phyloP scores from a whole-genome alignment of 345 rosid genomes.

The Psidium friedrichsthalianum region DNA sequence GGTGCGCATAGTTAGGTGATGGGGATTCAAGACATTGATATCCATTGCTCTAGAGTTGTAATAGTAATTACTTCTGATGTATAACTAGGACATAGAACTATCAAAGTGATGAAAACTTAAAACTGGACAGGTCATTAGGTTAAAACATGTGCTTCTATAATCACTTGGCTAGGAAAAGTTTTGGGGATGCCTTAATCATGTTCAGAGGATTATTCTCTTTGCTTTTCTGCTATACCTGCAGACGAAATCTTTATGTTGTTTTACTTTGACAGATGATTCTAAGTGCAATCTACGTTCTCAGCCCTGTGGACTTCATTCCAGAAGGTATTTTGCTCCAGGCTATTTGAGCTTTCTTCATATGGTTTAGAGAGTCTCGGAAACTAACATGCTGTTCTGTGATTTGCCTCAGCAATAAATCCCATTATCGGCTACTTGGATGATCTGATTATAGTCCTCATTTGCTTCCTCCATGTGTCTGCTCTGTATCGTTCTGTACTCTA shows the following conservation, averaged over 20 bases:
- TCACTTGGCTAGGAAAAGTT: not conserved
- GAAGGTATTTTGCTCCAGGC: conserved; percentile 45
- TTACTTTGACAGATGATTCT: conserved; percentile 43
- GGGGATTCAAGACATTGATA: not conserved
- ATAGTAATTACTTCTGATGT: not conserved
- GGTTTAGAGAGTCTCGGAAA: not conserved
- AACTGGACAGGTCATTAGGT: not conserved
- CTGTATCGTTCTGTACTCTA: conserved; percentile 77
- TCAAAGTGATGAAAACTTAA: not conserved
- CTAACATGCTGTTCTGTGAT: not conserved
- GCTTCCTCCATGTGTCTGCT: conserved; percentile 82
- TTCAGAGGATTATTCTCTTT: not conserved
- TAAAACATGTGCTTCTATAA: not conserved
- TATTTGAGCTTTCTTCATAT: not conserved
- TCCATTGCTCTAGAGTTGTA: not conserved
- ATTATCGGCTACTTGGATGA: conserved; percentile 78
- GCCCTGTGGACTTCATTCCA: conserved; percentile 88
- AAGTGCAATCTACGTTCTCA: conserved; percentile 54
- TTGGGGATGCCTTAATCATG: not conserved
- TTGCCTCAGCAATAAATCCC: conserved; percentile 46
- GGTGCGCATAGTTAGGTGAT: not conserved
- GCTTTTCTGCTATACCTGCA: conserved; percentile 1
- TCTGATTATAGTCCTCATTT: conserved; percentile 44
- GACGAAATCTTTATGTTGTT: not conserved
- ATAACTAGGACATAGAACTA: not conserved